Percentiles rank a stretch among this genome's conserved stretches.
These are phyloP conservation scores for Globisporangium cystogenes DNA, from an alignment of 352 stramenopile genomes.

Conservation along the genomic window DNA sequence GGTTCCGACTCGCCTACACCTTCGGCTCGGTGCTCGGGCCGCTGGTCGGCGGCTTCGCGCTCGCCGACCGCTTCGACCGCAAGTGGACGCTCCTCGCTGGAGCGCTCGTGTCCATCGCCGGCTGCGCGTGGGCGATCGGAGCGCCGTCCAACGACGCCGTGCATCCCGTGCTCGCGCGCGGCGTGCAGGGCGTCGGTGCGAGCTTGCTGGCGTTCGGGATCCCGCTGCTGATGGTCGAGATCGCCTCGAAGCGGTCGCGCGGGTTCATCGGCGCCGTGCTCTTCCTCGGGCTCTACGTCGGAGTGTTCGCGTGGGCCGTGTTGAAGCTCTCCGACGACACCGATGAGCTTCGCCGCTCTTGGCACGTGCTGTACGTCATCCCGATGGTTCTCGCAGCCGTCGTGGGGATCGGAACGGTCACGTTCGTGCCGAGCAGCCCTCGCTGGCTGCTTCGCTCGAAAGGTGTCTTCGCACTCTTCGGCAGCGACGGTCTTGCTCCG, in stretches of 20 bases:
- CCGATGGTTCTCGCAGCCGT: not conserved
- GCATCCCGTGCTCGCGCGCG: not conserved
- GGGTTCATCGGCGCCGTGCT: not conserved
- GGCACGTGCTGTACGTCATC: not conserved
- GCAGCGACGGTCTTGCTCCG: not conserved
- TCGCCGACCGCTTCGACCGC: not conserved
- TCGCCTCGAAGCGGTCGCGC: not conserved
- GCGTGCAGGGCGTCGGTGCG: not conserved
- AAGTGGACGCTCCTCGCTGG: not conserved
- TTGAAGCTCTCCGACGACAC: not conserved
- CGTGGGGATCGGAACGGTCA: not conserved
- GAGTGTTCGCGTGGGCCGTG: not conserved
- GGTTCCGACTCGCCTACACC: not conserved
- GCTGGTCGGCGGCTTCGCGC: not conserved
- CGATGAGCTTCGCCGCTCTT: not conserved
- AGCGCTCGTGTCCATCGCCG: not conserved
- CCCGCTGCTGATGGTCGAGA: not conserved
- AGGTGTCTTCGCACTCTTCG: not conserved
- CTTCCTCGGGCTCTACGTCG: not conserved
- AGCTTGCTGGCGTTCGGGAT: not conserved
- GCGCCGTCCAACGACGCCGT: not conserved
- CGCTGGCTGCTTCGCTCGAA: not conserved
- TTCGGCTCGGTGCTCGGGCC: not conserved
- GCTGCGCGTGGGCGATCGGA: not conserved
- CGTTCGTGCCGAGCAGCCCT: conserved; percentile 1